Evolutionary conservation across 2,329 filamentous ascomycete species (phyloP).

Genomic region (Tolypocladium album): DNA sequence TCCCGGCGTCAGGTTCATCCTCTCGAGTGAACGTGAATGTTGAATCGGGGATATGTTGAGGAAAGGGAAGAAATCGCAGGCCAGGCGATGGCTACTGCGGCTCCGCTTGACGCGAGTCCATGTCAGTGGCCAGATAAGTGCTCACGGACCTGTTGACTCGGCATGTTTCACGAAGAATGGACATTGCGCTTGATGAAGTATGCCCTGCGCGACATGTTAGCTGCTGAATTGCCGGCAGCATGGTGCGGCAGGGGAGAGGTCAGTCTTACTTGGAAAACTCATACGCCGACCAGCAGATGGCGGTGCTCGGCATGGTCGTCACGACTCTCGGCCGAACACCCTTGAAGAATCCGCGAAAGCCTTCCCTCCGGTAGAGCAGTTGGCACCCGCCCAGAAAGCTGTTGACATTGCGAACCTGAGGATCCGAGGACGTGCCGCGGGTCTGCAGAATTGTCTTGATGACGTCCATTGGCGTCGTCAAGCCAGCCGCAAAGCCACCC

Average conservation of each 20-base stretch:
- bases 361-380: slow-evolving; percentile 76
- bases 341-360: slow-evolving; percentile 81
- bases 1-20: not conserved
- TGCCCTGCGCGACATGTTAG: slow-evolving; percentile 27
- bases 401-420: slow-evolving; percentile 75
- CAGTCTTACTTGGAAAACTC: slow-evolving; percentile 54
- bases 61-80: not conserved
- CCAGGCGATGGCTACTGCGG: not conserved
- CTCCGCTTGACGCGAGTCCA: not conserved
- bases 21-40: not conserved
- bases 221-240: not conserved
- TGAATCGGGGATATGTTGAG: not conserved
- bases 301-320: slow-evolving; percentile 96
- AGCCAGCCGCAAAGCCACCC: slow-evolving; percentile 82
- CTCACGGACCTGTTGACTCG: not conserved
- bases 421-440: slow-evolving; percentile 69
- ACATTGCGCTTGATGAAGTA: slow-evolving; percentile 48
- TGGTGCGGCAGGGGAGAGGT: not conserved
- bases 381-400: slow-evolving; percentile 69
- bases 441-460: slow-evolving; percentile 98
- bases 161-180: slow-evolving; percentile 20
- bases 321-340: slow-evolving; percentile 84
- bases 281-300: slow-evolving; percentile 92
- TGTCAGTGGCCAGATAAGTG: not conserved
- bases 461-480: slow-evolving; percentile 94